Percentiles rank a stretch among this genome's conserved stretches.
Evolutionary conservation across 352 stramenopile genomes (phyloP).

Genomic region (Globisporangium uncinulatum): DNA sequence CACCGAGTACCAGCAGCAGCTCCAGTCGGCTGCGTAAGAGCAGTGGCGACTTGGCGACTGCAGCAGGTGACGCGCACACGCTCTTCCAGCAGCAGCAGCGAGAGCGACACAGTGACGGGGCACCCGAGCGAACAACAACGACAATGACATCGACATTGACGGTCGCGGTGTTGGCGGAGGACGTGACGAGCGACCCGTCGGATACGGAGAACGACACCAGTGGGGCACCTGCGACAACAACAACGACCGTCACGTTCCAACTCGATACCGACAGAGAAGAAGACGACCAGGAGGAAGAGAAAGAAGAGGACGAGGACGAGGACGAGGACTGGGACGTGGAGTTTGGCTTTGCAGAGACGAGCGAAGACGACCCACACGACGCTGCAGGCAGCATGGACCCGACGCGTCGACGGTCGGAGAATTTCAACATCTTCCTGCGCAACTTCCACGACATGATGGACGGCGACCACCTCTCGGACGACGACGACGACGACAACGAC

Average conservation of each 20-base stretch:
- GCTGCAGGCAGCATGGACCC: constrained; percentile 44
- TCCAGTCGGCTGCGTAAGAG: constrained; percentile 20
- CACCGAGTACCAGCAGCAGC: constrained; percentile 16
- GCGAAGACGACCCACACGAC: constrained; percentile 31
- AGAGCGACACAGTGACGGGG: constrained; percentile 11
- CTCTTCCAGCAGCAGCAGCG: constrained; percentile 4
- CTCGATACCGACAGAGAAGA: background rate
- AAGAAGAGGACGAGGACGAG: constrained; percentile 26
- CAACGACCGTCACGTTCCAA: background rate
- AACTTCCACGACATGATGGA: constrained; percentile 79
- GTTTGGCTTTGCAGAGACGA: constrained; percentile 53
- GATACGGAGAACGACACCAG: background rate
- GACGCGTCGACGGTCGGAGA: constrained; percentile 55
- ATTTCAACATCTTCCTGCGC: constrained; percentile 80
- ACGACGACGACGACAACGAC: constrained; percentile 21
- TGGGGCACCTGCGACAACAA: background rate
- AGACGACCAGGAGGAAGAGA: background rate
- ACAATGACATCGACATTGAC: background rate
- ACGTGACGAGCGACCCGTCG: background rate
- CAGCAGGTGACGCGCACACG: constrained; percentile 5
- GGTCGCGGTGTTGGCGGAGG: no score
- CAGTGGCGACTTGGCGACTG: constrained; percentile 19
- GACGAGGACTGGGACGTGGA: constrained; percentile 77
- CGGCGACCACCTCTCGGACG: constrained; percentile 52
- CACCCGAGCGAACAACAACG: background rate